Conservation (phyloP, 331 rosid species). For the Dryas integrifolia region DNA sequence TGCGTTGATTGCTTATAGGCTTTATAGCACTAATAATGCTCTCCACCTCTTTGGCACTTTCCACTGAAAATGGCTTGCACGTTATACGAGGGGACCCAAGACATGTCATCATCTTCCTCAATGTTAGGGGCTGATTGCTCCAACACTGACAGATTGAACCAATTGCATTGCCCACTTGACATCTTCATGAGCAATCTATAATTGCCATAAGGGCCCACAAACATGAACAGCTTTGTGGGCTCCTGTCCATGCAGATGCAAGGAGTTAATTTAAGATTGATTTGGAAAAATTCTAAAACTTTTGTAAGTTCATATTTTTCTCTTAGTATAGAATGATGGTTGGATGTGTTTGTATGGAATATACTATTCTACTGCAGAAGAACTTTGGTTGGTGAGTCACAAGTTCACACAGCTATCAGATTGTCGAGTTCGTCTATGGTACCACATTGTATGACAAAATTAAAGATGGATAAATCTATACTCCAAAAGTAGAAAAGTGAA, state of each 20-base stretch:
- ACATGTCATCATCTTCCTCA: slow-evolving; percentile 12
- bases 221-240: background rate
- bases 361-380: too few species aligned
- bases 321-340: too few species aligned
- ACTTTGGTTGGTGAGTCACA: too few species aligned
- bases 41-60: background rate
- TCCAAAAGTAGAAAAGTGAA: too few species aligned
- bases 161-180: background rate
- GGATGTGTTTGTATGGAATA: too few species aligned
- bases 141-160: background rate
- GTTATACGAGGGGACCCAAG: background rate
- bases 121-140: slow-evolving; percentile 4
- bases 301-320: too few species aligned
- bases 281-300: too few species aligned
- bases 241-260: background rate
- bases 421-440: too few species aligned
- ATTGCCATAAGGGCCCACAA: background rate
- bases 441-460: too few species aligned
- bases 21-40: background rate
- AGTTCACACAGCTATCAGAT: too few species aligned
- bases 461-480: too few species aligned
- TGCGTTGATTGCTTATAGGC: background rate
- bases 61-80: slow-evolving; percentile 21
- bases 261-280: background rate
- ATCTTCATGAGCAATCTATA: background rate